phyloP scores from a whole-genome alignment of 169 alveolate species.

The Babesia divergens region DNA sequence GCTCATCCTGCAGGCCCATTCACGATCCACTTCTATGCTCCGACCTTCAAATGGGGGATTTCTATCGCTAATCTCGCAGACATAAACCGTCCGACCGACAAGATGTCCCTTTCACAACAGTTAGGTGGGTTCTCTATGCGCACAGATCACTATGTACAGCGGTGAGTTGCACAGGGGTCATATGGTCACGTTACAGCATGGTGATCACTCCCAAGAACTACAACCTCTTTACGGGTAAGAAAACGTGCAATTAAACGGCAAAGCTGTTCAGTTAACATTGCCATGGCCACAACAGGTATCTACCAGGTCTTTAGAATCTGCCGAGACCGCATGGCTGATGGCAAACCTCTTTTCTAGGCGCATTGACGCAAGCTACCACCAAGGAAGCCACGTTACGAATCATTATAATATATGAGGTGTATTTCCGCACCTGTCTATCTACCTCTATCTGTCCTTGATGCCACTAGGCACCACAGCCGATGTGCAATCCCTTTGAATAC shows the following conservation, averaged over 20 bases:
- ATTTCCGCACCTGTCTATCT: no score
- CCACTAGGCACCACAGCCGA: conserved; percentile 14
- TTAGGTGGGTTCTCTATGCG: conserved; percentile 66
- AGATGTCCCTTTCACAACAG: conserved; percentile 86
- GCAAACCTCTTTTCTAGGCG: neutral
- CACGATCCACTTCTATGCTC: conserved; percentile 92
- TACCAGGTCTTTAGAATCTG: conserved; percentile 54
- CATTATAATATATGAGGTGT: no score
- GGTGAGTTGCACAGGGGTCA: conserved; percentile 75
- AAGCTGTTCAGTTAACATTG: conserved; percentile 60
- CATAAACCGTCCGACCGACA: conserved; percentile 81
- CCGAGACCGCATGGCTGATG: conserved; percentile 23
- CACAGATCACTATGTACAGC: conserved; percentile 34
- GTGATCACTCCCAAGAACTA: conserved; percentile 77
- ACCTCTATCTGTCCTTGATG: neutral
- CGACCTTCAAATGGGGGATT: conserved; percentile 90
- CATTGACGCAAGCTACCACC: no score
- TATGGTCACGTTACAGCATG: conserved; percentile 78
- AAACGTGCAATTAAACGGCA: neutral
- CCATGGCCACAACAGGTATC: conserved; percentile 76
- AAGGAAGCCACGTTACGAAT: no score
- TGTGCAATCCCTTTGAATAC: neutral
- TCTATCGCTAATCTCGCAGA: conserved; percentile 88
- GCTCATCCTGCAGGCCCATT: conserved; percentile 92
- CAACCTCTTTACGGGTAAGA: conserved; percentile 68